These are phyloP conservation scores for Stenocarpella maydis DNA, from an alignment of 2,329 filamentous ascomycete species.

Conservation along the genomic window DNA sequence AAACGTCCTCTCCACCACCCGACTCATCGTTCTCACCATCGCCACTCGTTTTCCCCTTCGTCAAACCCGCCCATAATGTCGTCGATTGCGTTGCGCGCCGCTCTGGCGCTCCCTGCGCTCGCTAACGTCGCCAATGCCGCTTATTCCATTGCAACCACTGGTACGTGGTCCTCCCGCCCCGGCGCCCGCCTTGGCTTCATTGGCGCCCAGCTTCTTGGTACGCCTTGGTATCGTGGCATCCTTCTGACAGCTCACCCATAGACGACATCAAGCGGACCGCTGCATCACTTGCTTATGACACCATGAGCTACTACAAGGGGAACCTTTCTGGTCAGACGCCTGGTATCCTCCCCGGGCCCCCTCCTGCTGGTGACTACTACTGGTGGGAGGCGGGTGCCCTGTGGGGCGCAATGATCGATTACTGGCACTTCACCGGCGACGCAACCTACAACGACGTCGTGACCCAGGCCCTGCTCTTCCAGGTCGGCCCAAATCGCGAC, in stretches of 20 bases:
- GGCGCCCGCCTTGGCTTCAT: slow-evolving; percentile 1
- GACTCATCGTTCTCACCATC: neutral
- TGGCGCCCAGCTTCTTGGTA: slow-evolving; percentile 7
- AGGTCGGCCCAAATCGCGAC: slow-evolving; percentile 75
- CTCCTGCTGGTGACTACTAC: slow-evolving; percentile 66
- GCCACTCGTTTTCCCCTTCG: slow-evolving; percentile 27
- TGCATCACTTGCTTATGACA: slow-evolving; percentile 57
- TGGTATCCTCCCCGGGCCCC: slow-evolving; percentile 65
- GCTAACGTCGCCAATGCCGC: slow-evolving; percentile 25
- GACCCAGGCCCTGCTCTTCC: slow-evolving; percentile 66
- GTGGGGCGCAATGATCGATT: slow-evolving; percentile 74
- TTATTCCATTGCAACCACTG: slow-evolving; percentile 29
- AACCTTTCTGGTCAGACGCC: slow-evolving; percentile 56
- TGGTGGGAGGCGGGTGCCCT: slow-evolving; percentile 79
- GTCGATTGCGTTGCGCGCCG: slow-evolving; percentile 25
- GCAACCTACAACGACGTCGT: slow-evolving; percentile 67
- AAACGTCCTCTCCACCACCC: neutral
- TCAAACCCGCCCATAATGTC: slow-evolving; percentile 16
- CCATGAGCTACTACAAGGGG: slow-evolving; percentile 60
- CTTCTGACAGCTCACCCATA: slow-evolving; percentile 38
- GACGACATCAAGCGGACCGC: slow-evolving; percentile 57
- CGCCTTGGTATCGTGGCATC: slow-evolving; percentile 11
- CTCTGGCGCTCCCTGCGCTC: slow-evolving; percentile 27
- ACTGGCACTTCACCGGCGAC: slow-evolving; percentile 74
- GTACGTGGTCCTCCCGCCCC: slow-evolving; percentile 22